A percentile compares a stretch with the other conserved stretches of the same genome.
These are phyloP conservation scores for Skeletonema costatum DNA, from an alignment of 108 stramenopile genomes.

Conservation along the genomic window DNA sequence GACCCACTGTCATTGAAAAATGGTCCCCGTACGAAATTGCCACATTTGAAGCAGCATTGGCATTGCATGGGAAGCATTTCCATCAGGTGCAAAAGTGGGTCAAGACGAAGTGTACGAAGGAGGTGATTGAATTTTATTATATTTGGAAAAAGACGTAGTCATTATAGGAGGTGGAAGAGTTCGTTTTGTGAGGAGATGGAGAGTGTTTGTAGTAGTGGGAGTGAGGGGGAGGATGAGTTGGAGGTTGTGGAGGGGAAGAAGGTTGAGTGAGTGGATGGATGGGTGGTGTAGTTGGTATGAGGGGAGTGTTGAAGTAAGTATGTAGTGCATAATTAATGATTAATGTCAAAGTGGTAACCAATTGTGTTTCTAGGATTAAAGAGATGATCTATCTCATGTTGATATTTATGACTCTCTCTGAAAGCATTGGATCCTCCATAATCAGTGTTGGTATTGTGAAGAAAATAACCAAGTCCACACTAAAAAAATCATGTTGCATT, in stretches of 20 bases:
- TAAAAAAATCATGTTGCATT: too few species aligned
- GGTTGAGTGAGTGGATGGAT: background rate
- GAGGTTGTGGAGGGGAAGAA: background rate
- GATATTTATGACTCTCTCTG: too few species aligned
- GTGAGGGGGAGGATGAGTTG: conserved; percentile 14
- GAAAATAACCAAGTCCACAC: too few species aligned
- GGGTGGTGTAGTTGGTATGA: background rate
- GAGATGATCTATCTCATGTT: too few species aligned
- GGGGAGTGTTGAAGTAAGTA: background rate
- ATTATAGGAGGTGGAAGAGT: conserved; percentile 88
- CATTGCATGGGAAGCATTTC: conserved; percentile 86
- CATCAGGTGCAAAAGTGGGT: conserved; percentile 66
- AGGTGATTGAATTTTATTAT: conserved; percentile 97
- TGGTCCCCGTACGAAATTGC: conserved; percentile 91
- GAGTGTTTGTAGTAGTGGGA: conserved; percentile 1
- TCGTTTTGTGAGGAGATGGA: conserved; percentile 44
- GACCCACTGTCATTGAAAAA: conserved; percentile 79
- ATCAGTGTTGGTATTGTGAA: too few species aligned
- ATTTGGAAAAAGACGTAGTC: conserved; percentile 96
- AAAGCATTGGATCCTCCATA: too few species aligned
- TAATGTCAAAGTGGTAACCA: too few species aligned
- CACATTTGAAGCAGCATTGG: conserved; percentile 82
- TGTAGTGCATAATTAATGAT: too few species aligned
- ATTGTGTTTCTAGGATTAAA: too few species aligned
- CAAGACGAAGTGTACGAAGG: conserved; percentile 81